Percentiles rank a stretch among this genome's conserved stretches.
Evolutionary conservation across 2,329 filamentous ascomycete species (phyloP).

Genomic region (Thermomyces lanuginosus): DNA sequence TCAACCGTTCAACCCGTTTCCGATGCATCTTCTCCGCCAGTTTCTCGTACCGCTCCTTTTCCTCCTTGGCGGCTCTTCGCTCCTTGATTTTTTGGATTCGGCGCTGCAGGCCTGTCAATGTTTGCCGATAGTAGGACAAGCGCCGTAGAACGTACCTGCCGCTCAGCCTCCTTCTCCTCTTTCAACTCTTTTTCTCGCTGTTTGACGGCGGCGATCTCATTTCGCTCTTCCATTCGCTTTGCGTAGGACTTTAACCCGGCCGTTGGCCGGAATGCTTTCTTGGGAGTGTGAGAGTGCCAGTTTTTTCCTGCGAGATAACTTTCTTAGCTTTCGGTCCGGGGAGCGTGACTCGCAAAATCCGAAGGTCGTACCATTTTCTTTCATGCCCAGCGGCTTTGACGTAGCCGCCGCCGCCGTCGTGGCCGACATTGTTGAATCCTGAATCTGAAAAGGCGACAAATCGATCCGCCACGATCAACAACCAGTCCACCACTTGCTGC

Average conservation of each 20-base stretch:
- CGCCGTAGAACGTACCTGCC: constrained; percentile 51
- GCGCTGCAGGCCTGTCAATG: constrained; percentile 39
- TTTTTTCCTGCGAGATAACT: constrained; percentile 56
- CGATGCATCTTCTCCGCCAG: constrained; percentile 96
- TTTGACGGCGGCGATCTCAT: constrained; percentile 60
- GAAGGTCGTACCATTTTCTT: constrained; percentile 55
- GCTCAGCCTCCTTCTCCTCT: constrained; percentile 81
- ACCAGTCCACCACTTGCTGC: no score
- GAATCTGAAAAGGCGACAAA: neutral
- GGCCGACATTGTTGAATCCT: neutral
- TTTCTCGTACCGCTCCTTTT: constrained; percentile 82
- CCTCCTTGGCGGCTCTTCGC: constrained; percentile 73
- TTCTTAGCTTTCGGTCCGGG: neutral
- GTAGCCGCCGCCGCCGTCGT: constrained; percentile 32
- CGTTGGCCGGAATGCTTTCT: constrained; percentile 70
- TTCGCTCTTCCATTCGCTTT: constrained; percentile 55
- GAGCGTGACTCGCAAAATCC: constrained; percentile 8
- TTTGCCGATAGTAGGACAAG: constrained; percentile 3
- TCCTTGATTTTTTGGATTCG: constrained; percentile 69
- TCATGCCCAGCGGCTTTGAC: constrained; percentile 45
- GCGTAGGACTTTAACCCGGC: constrained; percentile 64
- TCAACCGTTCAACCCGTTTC: constrained; percentile 83
- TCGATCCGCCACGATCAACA: no score
- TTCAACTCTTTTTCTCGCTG: constrained; percentile 91
- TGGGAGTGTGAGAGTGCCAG: constrained; percentile 69